Percentiles rank a stretch among this genome's conserved stretches.
Evolutionary conservation across 1,139 yeast genomes (phyloP).

Genomic region (Blastobotrys arbuscula): DNA sequence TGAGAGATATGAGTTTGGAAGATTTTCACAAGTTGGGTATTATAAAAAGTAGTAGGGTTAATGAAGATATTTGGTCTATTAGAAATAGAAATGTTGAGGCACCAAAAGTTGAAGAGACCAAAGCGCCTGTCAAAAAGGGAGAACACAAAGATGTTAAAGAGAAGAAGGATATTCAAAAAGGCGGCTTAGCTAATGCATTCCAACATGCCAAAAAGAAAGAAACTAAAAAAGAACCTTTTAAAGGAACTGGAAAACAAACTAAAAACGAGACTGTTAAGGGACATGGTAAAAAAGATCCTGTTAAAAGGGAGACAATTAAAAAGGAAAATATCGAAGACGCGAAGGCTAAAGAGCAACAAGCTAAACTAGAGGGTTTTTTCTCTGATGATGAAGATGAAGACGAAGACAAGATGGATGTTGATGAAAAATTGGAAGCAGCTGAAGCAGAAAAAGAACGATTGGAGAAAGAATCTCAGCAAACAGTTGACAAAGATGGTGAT

Average conservation of each 20-base stretch:
- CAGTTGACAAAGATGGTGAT: conserved; percentile 1
- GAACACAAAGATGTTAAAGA: conserved; percentile 2
- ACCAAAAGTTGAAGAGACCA: background rate
- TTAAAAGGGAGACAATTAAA: conserved; percentile 14
- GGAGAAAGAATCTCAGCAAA: background rate
- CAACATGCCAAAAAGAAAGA: conserved; percentile 6
- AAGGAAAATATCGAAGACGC: conserved; percentile 4
- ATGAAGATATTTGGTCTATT: conserved; percentile 1
- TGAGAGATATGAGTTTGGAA: conserved; percentile 1
- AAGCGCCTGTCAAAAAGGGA: background rate
- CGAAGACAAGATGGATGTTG: conserved; percentile 13
- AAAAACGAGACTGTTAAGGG: conserved; percentile 13
- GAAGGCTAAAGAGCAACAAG: conserved; percentile 10
- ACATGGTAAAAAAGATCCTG: conserved; percentile 17
- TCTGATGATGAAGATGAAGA: conserved; percentile 14
- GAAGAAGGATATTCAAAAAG: conserved; percentile 4
- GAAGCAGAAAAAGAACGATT: conserved; percentile 1
- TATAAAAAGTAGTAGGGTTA: conserved; percentile 12
- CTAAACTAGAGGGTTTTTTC: conserved; percentile 8
- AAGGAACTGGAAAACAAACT: conserved; percentile 18
- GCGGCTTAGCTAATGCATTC: conserved; percentile 8
- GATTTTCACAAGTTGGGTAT: conserved; percentile 16
- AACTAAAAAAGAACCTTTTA: conserved; percentile 13
- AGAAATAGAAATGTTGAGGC: too few relatives aligned
- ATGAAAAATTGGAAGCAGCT: conserved; percentile 7